phyloP scores from a whole-genome alignment of 106 monocot genomes.

The Dendrobium huoshanense region DNA sequence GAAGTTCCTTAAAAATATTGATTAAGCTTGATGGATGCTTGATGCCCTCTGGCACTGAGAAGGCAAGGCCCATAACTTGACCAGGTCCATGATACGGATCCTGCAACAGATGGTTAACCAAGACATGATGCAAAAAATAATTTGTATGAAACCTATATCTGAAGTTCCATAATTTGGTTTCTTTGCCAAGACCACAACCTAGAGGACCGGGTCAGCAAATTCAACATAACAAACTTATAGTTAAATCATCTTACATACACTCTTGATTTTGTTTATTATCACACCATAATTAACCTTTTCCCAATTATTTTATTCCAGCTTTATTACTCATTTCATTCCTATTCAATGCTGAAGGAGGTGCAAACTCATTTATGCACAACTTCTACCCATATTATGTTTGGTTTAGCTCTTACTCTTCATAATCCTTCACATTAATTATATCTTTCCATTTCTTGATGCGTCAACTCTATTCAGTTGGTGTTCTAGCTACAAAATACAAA shows the following conservation, averaged over 20 bases:
- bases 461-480: too few relatives aligned
- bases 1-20: slow-evolving; percentile 96
- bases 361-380: too few relatives aligned
- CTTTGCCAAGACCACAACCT: not conserved
- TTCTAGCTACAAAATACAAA: not conserved
- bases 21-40: slow-evolving; percentile 79
- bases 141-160: not conserved
- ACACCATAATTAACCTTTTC: not conserved
- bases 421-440: too few relatives aligned
- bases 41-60: slow-evolving; percentile 76
- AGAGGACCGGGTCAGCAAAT: not conserved
- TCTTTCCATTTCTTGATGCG: too few relatives aligned
- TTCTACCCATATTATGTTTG: too few relatives aligned
- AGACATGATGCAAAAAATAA: not conserved
- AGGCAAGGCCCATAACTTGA: slow-evolving; percentile 91
- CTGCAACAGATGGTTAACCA: slow-evolving; percentile 21
- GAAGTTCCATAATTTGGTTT: too few relatives aligned
- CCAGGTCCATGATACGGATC: slow-evolving; percentile 98
- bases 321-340: not conserved
- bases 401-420: too few relatives aligned
- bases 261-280: not conserved
- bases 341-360: not conserved
- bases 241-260: not conserved
- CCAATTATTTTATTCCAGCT: not conserved
- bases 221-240: not conserved